Percentiles rank a stretch among this genome's conserved stretches.
Conservation (phyloP, 768 basidiomycete species). For the Suillus spraguei region DNA sequence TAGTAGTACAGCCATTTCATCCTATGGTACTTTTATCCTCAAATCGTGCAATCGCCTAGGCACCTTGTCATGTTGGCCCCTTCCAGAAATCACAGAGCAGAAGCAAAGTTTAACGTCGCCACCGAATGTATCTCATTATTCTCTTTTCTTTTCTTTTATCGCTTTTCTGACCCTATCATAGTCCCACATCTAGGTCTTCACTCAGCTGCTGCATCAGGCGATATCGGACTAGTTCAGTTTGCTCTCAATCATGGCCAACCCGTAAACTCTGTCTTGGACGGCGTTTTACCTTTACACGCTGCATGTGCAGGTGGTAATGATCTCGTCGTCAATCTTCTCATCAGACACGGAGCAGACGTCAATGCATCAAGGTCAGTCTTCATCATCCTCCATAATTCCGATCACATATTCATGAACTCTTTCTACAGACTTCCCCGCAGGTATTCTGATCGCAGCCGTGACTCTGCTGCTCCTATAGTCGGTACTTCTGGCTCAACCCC, state of each 20-base stretch:
- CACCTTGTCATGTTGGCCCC: slow-evolving; percentile 35
- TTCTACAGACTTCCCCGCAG: slow-evolving; percentile 64
- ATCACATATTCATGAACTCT: slow-evolving; percentile 15
- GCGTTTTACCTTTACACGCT: slow-evolving; percentile 95
- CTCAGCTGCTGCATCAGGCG: slow-evolving; percentile 79
- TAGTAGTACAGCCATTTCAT: slow-evolving; percentile 3
- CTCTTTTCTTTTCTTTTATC: neutral
- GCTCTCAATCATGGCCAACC: slow-evolving; percentile 95
- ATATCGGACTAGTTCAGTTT: slow-evolving; percentile 91
- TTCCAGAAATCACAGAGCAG: slow-evolving; percentile 40
- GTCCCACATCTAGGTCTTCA: slow-evolving; percentile 80
- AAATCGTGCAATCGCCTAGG: neutral
- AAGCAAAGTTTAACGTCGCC: slow-evolving; percentile 54
- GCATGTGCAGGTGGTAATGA: slow-evolving; percentile 91
- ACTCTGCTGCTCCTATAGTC: slow-evolving; percentile 68
- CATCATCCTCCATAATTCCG: neutral
- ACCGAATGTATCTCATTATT: slow-evolving; percentile 48
- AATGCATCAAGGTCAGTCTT: slow-evolving; percentile 83
- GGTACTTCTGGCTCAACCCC: slow-evolving; percentile 91
- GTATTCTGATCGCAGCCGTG: slow-evolving; percentile 71
- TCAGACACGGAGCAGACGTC: slow-evolving; percentile 96
- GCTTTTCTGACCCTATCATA: slow-evolving; percentile 28
- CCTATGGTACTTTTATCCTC: slow-evolving; percentile 1
- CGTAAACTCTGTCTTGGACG: slow-evolving; percentile 93
- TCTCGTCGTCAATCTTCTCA: slow-evolving; percentile 82